Conservation (phyloP, 1,139 yeast genomes). For the Hemisphaericaspora xylofermentans region DNA sequence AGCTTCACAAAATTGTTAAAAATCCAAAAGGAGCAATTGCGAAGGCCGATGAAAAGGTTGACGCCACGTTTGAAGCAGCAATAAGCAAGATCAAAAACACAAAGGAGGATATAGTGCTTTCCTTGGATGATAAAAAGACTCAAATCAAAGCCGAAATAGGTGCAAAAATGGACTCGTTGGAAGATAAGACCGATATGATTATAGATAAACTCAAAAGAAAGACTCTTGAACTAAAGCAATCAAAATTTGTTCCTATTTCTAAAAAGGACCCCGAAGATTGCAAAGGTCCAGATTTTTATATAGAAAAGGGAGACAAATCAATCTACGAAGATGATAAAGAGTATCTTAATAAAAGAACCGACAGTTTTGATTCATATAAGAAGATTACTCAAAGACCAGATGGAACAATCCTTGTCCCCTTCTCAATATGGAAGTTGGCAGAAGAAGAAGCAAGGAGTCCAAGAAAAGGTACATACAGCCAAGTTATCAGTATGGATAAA, state of each 20-base stretch:
- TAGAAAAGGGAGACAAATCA: background rate
- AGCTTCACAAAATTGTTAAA: constrained; percentile 20
- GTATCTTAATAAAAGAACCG: constrained; percentile 12
- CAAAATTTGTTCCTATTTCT: constrained; percentile 15
- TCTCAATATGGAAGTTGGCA: constrained; percentile 21
- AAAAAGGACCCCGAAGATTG: constrained; percentile 8
- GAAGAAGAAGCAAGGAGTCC: constrained; percentile 20
- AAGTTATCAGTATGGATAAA: constrained; percentile 17
- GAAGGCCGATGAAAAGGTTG: constrained; percentile 22
- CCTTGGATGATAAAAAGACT: constrained; percentile 11
- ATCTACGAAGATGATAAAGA: constrained; percentile 3
- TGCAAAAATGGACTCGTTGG: constrained; percentile 9
- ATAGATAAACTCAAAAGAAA: constrained; percentile 9
- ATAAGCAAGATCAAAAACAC: constrained; percentile 16
- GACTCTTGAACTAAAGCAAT: constrained; percentile 3
- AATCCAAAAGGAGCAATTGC: constrained; percentile 22
- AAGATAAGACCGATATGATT: constrained; percentile 11
- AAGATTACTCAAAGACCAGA: constrained; percentile 7
- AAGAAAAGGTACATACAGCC: constrained; percentile 26
- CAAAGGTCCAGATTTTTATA: background rate
- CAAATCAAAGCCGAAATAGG: constrained; percentile 4
- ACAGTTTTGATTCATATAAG: constrained; percentile 8
- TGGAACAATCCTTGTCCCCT: constrained; percentile 20
- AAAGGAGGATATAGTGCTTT: constrained; percentile 15
- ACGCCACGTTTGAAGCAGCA: constrained; percentile 14